Base-by-base conservation (phyloP, 495 filamentous ascomycete genomes). In the Neurospora pannonica region DNA sequence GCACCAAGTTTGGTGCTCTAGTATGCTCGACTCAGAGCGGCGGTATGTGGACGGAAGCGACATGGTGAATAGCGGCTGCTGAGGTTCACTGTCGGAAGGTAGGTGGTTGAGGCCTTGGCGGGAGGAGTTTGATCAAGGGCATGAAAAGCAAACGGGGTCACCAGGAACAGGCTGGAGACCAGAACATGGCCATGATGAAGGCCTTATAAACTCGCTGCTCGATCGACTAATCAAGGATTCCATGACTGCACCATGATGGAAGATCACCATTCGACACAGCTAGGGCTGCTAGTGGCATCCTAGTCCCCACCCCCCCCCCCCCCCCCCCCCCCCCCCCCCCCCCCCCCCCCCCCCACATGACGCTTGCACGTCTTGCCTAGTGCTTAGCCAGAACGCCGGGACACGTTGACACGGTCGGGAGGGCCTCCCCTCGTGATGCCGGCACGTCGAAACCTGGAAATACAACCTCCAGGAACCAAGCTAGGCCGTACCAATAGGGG, bases 1-100 rank as follows among this genome's bases (percentile, higher is more conserved):
- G 70, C 75, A 76, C 67, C 86, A 78, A 38, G 86, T 86, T 38
- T 78, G 78, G 21, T 79, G 42, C 75, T 87, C 79, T 24, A 79
- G 73, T 40, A 72, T 70, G 19, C 67, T 74, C 2, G 71, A 73
- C 31, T 71, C 54, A 19, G 54, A 67, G 54, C 54, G 54, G 15
- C 54, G 54, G 54, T 62, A 62, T 34, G 54, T 62, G 54, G 54
- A 62, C 54, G 54, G 54, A 17, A 62, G 54, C 28, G 54, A 62
- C 54, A 62, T 62, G 28, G 13, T 62, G 54, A 62, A 62, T 17
- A 31, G 54, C 13, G 21, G 46, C 21, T 31, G 24, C 28, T 31
- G 24, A 62, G n/a, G 46, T 28, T 54, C 46, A 28, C 46, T 54
- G 11, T 54, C 46, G 21, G 46, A 13, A 28, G 21, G 43, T 48